These are phyloP conservation scores for Amanita muscaria DNA, from an alignment of 768 basidiomycete genomes.

Conservation along the genomic window DNA sequence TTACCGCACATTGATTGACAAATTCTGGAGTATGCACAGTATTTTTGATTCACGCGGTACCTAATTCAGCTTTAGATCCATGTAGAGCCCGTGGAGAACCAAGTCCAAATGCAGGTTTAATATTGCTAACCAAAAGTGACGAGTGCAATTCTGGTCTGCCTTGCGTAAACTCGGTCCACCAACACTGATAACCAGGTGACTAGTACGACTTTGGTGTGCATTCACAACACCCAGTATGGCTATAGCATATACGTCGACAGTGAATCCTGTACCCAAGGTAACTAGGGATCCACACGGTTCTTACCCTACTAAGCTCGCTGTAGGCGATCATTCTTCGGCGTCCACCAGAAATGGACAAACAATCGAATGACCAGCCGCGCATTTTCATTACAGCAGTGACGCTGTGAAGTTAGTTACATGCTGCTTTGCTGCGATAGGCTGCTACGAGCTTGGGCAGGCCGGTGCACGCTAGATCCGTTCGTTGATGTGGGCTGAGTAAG, in stretches of 20 bases:
- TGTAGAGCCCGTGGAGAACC: conserved; percentile 29
- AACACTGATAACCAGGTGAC: background rate
- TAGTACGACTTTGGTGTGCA: conserved; percentile 73
- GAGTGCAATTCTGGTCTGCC: conserved; percentile 1
- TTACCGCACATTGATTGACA: conserved; percentile 31
- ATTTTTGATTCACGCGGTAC: background rate
- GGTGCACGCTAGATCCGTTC: background rate
- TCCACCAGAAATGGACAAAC: conserved; percentile 16
- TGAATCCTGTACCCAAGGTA: conserved; percentile 51
- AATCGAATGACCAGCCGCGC: conserved; percentile 23
- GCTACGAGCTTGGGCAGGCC: background rate
- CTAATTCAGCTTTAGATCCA: conserved; percentile 14
- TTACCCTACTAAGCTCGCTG: background rate
- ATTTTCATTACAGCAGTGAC: conserved; percentile 53
- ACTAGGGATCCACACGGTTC: background rate
- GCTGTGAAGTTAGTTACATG: conserved; percentile 14
- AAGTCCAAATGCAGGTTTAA: conserved; percentile 49
- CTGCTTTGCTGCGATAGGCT: background rate
- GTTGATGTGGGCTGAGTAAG: background rate
- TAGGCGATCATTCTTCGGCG: conserved; percentile 36
- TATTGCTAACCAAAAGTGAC: conserved; percentile 48
- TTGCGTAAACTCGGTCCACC: background rate
- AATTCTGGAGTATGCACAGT: conserved; percentile 42
- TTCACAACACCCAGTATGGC: conserved; percentile 84
- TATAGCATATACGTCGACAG: conserved; percentile 56